Base-by-base conservation (phyloP, 495 filamentous ascomycete genomes). In the Aspergillus cristatus region DNA sequence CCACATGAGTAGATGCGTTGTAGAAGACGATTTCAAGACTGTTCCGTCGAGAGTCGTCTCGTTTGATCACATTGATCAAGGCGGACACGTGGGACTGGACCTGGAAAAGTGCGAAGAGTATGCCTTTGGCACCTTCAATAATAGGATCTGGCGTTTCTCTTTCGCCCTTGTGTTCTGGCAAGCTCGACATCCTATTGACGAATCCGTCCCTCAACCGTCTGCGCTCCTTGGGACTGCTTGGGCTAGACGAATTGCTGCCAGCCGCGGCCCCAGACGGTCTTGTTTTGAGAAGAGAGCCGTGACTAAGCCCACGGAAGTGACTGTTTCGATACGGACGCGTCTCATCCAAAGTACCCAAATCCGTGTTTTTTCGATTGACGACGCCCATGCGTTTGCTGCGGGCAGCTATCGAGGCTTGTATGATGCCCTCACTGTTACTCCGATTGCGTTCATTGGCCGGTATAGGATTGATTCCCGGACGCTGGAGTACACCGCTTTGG, bases 371-470 rank as follows among this genome's bases (percentile, higher is more conserved):
- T 45, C 74, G 79, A 7, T 77, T 79, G 18, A 95, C 78, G 18
- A 93, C 79, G 4, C 88, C 89, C 85, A 94, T 94, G 5, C 90
- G 76, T 47, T 81, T 79, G 38, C 53, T 71, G 41, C 63, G 82
- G 63, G 69, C 65, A 7, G 67, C 57, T 35, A 62, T 54, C 10
- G 76, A 72, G 14, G 71, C 71, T 29, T 78, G 72, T 24, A 85
- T 71, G 12, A 86, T 69, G 15, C 83, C 87, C 54, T 97, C 90
- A 41, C 86, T 94, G 46, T 94, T 91, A 47, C 87, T 94, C 31
- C 90, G 78, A 31, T 85, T 77, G 16, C 88, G 76, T 50, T 97
- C 90, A 51, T 81, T 90, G 7, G 73, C 70, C 15, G 51, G 14
- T 24, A 86, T 62, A 24, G 85, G 84, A 50, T 78, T 72, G 18